Evolutionary conservation across 164 flowering plant species (phyloP), one percentile per base, ranked within the genome.

Genomic region (Aristolochia californica): DNA sequence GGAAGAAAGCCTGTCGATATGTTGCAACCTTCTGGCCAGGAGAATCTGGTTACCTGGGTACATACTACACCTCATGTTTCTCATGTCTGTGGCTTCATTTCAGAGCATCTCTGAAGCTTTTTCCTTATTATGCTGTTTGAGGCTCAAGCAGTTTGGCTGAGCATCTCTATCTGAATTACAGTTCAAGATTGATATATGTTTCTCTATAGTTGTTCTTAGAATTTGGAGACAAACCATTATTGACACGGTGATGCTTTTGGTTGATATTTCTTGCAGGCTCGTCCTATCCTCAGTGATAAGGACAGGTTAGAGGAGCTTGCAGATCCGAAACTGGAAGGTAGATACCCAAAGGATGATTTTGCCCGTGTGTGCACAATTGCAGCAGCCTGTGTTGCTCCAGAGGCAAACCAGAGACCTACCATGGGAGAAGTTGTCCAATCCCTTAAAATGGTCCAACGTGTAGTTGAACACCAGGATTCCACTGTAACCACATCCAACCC

Each of bases 351-450:
- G 70, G 98, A 93, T 64, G 97, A 93, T 58, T 89, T 87, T 68
- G 50, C 81, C 26, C 80, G 97, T 45, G 97, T 93, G 60, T 93
- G 98, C 75, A 89, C 99, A 11, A 80, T 93, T 48, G 99, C 96
- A 14, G 96, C 97, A 26, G 97, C 97, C 62, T 93, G 97, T 78
- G 99, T 93, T 65, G 83, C 97, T n/a, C 86, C 97, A 1, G 96
- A 89, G 66, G 94, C 96, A 52, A 77, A 60, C 73, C 99, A 93
- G 66, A 77, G 97, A 45, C 99, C 99, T 3, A 85, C 97, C 13
- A 93, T 93, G 96, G 91, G 99, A 25, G 99, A 93, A 77, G 99
- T 93, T 50, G 99, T 89, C 26, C 99, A 93, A 70, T 89, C 97
- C 23, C 90, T 93, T 24, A 89, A 93, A 72, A 89, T 93, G 99